A percentile compares a stretch with the other conserved stretches of the same genome.
Evolutionary conservation across 768 basidiomycete species (phyloP).

Genomic region (Leucocoprinus sp.): DNA sequence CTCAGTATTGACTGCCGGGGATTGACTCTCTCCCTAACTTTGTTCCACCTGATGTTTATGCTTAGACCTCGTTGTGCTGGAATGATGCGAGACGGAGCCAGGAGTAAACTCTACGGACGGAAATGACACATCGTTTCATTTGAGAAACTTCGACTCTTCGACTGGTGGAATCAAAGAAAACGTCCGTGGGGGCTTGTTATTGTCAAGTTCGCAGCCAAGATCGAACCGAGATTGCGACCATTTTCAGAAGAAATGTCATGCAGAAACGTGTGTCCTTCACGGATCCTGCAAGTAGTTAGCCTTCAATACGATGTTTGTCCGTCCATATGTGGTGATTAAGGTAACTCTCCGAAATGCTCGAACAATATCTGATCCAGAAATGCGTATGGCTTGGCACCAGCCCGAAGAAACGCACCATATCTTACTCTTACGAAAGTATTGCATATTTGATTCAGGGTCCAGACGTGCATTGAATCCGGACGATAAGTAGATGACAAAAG

Average conservation of each 20-base stretch:
- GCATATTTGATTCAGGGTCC: background rate
- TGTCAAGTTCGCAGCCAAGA: background rate
- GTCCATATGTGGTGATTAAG: too few species aligned
- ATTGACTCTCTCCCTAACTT: too few species aligned
- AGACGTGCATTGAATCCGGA: background rate
- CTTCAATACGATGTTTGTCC: too few species aligned
- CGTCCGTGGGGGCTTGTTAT: background rate
- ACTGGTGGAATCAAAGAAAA: background rate
- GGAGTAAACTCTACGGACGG: background rate
- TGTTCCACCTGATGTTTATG: background rate
- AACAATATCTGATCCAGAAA: too few species aligned
- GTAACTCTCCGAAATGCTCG: too few species aligned
- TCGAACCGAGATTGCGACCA: background rate
- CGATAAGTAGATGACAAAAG: background rate
- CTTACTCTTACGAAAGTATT: too few species aligned
- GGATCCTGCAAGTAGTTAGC: too few species aligned
- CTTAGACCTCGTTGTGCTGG: background rate
- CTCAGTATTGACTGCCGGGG: too few species aligned
- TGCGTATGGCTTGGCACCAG: too few species aligned
- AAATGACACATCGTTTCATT: background rate
- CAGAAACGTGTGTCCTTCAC: background rate
- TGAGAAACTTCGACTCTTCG: background rate
- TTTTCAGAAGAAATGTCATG: background rate
- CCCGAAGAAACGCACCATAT: too few species aligned
- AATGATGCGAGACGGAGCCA: background rate